A percentile compares a stretch with the other conserved stretches of the same genome.
Conservation (phyloP, 1,284 basidiomycete genomes). For the Microbotryum scabiosae region DNA sequence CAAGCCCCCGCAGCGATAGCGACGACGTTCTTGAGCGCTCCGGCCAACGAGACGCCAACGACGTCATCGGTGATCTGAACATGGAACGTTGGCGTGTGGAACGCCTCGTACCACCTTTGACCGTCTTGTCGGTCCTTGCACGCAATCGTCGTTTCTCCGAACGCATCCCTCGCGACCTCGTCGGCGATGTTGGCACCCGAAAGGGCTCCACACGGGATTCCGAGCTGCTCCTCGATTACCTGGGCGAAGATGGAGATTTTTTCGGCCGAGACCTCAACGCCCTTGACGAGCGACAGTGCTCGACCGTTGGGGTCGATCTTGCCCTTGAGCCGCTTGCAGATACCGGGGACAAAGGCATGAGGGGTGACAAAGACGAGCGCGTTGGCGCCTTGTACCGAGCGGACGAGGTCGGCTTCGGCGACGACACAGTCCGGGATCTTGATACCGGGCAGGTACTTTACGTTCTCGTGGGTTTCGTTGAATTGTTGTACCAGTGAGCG, state of each 20-base stretch:
- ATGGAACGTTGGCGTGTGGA: conserved; percentile 45
- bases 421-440: conserved; percentile 48
- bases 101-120: conserved; percentile 39
- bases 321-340: conserved; percentile 42
- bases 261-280: conserved; percentile 47
- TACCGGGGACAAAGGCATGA: conserved; percentile 44
- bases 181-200: conserved; percentile 54
- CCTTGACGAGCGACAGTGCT: conserved; percentile 48
- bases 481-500: conserved; percentile 9
- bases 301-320: conserved; percentile 42
- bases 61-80: conserved; percentile 51
- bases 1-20: conserved; percentile 51
- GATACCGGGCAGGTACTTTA: conserved; percentile 50
- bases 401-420: conserved; percentile 46
- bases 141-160: conserved; percentile 51
- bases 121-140: conserved; percentile 45
- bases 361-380: conserved; percentile 51
- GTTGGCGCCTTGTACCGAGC: conserved; percentile 49
- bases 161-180: conserved; percentile 48
- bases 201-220: conserved; percentile 47
- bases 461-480: conserved; percentile 49
- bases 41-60: conserved; percentile 50
- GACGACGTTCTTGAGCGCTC: conserved; percentile 52
- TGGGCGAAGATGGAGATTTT: conserved; percentile 52
- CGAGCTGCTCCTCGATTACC: conserved; percentile 48